Evolutionary conservation across 805 yeast species (phyloP).

Genomic region (Candida koratica): DNA sequence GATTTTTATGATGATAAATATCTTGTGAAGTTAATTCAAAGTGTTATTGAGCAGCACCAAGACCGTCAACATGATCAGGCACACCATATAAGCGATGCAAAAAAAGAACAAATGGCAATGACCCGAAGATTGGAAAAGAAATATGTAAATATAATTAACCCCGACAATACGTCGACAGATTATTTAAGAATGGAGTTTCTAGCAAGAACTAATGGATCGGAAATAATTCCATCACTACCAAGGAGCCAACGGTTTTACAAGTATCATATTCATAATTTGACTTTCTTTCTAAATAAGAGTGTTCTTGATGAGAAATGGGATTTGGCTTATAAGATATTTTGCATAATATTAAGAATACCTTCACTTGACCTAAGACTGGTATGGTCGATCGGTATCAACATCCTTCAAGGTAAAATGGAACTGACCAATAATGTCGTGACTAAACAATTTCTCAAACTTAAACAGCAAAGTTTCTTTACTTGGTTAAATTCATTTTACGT

Average conservation of each 20-base stretch:
- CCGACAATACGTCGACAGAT: conserved; percentile 2
- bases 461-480: conserved; percentile 29
- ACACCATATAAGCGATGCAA: neutral
- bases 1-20: conserved; percentile 6
- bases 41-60: neutral
- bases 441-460: conserved; percentile 3
- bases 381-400: conserved; percentile 65
- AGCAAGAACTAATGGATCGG: conserved; percentile 13
- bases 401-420: conserved; percentile 27
- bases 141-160: neutral
- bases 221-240: conserved; percentile 18
- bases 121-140: conserved; percentile 6
- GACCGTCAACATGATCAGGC: neutral
- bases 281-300: conserved; percentile 46
- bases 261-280: conserved; percentile 34
- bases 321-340: conserved; percentile 50
- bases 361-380: conserved; percentile 50
- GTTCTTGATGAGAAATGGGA: conserved; percentile 51
- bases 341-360: conserved; percentile 46
- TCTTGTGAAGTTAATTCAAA: conserved; percentile 4
- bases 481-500: conserved; percentile 33
- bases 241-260: conserved; percentile 7
- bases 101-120: neutral
- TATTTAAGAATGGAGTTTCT: conserved; percentile 3
- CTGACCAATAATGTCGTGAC: neutral